phyloP scores from a whole-genome alignment of 257 asterid species.

The Solanum tarijense region DNA sequence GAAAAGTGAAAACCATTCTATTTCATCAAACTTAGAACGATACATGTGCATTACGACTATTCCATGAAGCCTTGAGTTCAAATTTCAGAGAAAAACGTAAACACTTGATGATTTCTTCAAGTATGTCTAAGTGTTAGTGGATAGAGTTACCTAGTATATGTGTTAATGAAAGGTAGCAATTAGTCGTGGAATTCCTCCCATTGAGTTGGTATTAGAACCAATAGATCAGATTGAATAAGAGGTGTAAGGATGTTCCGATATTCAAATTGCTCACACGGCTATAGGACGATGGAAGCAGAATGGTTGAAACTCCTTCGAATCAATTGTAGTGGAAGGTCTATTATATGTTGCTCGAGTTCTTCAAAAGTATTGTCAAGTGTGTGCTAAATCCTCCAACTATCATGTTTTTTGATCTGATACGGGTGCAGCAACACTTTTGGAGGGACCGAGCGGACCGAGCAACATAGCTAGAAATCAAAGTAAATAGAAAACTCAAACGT shows the following conservation, averaged over 20 bases:
- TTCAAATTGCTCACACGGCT: too few relatives aligned
- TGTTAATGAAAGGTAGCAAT: too few relatives aligned
- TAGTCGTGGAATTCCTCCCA: too few relatives aligned
- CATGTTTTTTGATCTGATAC: neutral
- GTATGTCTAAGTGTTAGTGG: too few relatives aligned
- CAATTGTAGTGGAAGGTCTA: neutral
- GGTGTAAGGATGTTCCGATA: too few relatives aligned
- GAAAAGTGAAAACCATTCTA: neutral
- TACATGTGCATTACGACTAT: neutral
- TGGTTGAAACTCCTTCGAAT: too few relatives aligned
- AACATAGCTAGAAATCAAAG: neutral
- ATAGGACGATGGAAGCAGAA: too few relatives aligned
- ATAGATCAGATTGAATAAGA: too few relatives aligned
- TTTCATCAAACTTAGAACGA: neutral
- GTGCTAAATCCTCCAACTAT: neutral
- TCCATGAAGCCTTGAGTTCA: neutral
- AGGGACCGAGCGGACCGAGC: neutral
- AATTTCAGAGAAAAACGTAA: neutral
- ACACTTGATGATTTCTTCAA: too few relatives aligned
- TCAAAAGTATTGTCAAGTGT: neutral
- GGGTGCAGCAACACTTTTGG: neutral
- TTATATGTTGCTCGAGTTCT: neutral
- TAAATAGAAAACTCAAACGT: neutral
- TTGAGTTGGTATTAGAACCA: too few relatives aligned
- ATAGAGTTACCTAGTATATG: too few relatives aligned